A percentile compares a stretch with the other conserved stretches of the same genome.
Evolutionary conservation across 2,329 filamentous ascomycete species (phyloP).

Genomic region (Ceratocystis cacaofunesta): DNA sequence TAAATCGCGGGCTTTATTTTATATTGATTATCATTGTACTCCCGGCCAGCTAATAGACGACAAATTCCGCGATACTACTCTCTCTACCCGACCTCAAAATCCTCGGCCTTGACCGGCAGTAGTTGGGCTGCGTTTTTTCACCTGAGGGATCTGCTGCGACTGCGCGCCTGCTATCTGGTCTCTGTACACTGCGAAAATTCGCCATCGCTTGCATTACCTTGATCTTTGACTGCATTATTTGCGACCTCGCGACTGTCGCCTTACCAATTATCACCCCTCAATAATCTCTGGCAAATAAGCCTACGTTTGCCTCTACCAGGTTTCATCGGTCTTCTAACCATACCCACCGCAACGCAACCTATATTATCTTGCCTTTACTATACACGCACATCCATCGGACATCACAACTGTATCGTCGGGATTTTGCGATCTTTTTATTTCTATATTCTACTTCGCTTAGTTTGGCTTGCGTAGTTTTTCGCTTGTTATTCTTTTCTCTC

Average conservation of each 20-base stretch:
- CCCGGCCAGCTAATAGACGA: background rate
- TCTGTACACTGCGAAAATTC: background rate
- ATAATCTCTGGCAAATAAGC: background rate
- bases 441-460: background rate
- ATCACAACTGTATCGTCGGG: background rate
- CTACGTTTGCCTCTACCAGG: background rate
- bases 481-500: background rate
- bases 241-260: background rate
- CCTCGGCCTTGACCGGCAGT: background rate
- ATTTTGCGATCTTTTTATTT: background rate
- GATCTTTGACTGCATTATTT: slow-evolving; percentile 1
- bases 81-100: background rate
- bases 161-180: background rate
- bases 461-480: background rate
- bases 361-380: background rate
- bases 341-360: background rate
- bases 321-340: background rate
- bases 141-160: background rate
- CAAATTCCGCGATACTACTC: slow-evolving; percentile 1
- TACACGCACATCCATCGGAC: background rate
- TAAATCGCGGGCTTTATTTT: background rate
- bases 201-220: background rate
- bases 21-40: background rate
- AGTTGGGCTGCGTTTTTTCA: background rate
- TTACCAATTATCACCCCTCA: slow-evolving; percentile 1